Conservation (phyloP, 2,329 filamentous ascomycete species). For the Talaromyces piceae region DNA sequence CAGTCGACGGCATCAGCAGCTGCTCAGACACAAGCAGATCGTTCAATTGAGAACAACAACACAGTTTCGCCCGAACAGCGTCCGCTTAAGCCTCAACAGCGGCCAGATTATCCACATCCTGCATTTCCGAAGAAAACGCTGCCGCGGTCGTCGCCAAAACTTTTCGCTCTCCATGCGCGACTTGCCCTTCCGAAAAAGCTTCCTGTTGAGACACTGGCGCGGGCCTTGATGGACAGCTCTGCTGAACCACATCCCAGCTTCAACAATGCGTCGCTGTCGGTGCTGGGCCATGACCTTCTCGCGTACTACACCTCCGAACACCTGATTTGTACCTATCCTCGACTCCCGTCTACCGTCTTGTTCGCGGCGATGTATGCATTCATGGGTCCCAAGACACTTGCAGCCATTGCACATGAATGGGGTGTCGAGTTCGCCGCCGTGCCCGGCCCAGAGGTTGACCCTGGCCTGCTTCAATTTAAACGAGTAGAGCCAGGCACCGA, state of each 20-base stretch:
- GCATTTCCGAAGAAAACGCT: slow-evolving; percentile 40
- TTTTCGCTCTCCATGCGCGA: slow-evolving; percentile 85
- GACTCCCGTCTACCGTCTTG: slow-evolving; percentile 79
- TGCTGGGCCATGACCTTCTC: slow-evolving; percentile 74
- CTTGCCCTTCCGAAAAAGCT: slow-evolving; percentile 73
- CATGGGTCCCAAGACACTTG: slow-evolving; percentile 65
- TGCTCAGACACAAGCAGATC: slow-evolving; percentile 20
- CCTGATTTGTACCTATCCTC: slow-evolving; percentile 81
- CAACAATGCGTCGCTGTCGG: slow-evolving; percentile 81
- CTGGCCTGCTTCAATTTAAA: slow-evolving; percentile 77
- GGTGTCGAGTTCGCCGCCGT: slow-evolving; percentile 81
- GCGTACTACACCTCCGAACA: slow-evolving; percentile 85
- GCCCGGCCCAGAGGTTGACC: slow-evolving; percentile 85
- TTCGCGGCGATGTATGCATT: slow-evolving; percentile 83
- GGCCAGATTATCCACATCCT: not conserved
- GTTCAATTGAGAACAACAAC: slow-evolving; percentile 21
- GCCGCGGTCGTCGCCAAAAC: slow-evolving; percentile 71
- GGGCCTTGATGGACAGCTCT: slow-evolving; percentile 76
- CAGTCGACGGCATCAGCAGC: slow-evolving; percentile 35
- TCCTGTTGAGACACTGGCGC: slow-evolving; percentile 76
- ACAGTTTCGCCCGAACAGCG: slow-evolving; percentile 19
- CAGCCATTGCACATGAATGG: slow-evolving; percentile 73
- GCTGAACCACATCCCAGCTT: slow-evolving; percentile 72
- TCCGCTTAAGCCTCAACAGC: slow-evolving; percentile 23
- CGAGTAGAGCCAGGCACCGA: slow-evolving; percentile 38